Conservation (phyloP, 1,284 basidiomycete genomes). For the Sutorius eximius region DNA sequence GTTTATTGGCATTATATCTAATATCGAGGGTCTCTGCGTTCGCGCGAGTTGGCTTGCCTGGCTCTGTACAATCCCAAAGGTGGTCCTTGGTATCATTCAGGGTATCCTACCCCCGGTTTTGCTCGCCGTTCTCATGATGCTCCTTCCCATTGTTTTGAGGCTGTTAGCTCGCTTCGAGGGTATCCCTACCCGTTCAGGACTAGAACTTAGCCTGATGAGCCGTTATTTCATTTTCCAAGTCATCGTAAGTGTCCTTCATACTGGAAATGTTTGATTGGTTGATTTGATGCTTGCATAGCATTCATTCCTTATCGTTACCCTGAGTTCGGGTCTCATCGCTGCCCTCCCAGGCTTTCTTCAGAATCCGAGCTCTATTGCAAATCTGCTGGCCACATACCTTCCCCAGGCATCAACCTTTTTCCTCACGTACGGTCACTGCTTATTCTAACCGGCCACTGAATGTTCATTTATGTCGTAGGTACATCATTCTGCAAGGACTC, state of each 20-base stretch:
- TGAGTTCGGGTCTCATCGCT: slow-evolving; percentile 78
- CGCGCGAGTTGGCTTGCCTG: slow-evolving; percentile 76
- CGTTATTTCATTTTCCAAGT: slow-evolving; percentile 93
- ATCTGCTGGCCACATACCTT: slow-evolving; percentile 70
- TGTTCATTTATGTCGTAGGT: slow-evolving; percentile 38
- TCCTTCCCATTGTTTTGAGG: slow-evolving; percentile 85
- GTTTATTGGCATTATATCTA: slow-evolving; percentile 85
- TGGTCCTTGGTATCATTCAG: slow-evolving; percentile 82
- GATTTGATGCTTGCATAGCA: slow-evolving; percentile 46
- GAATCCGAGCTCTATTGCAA: slow-evolving; percentile 63
- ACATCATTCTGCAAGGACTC: slow-evolving; percentile 69
- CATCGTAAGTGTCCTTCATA: slow-evolving; percentile 53
- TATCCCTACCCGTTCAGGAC: slow-evolving; percentile 74
- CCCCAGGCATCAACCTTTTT: slow-evolving; percentile 92
- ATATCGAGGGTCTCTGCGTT: slow-evolving; percentile 71
- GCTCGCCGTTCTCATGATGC: slow-evolving; percentile 87
- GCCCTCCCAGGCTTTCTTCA: slow-evolving; percentile 63
- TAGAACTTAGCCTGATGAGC: slow-evolving; percentile 90
- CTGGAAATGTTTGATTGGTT: neutral
- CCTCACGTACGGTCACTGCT: slow-evolving; percentile 66
- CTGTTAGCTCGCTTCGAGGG: slow-evolving; percentile 79
- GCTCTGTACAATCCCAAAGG: slow-evolving; percentile 69
- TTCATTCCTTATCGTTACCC: slow-evolving; percentile 86
- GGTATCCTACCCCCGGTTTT: slow-evolving; percentile 87
- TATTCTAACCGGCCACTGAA: neutral